Evolutionary conservation across 2,329 filamentous ascomycete species (phyloP).

Genomic region (Epichloe gansuensis): DNA sequence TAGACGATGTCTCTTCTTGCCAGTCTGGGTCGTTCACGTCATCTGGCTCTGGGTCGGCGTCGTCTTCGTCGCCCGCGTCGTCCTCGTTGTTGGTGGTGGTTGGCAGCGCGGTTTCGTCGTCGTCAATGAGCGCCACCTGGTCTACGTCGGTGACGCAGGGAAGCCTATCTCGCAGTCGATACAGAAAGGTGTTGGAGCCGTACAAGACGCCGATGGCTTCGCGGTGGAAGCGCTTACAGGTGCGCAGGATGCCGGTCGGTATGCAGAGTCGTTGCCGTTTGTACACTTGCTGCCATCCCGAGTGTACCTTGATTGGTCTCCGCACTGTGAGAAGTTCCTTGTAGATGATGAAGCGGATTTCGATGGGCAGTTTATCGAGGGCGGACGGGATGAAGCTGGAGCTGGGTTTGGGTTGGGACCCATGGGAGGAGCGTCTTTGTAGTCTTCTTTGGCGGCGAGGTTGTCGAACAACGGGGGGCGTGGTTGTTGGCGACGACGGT

Average conservation of each 20-base stretch:
- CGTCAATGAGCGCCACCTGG: slow-evolving; percentile 8
- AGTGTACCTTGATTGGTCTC: slow-evolving; percentile 20
- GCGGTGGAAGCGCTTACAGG: slow-evolving; percentile 19
- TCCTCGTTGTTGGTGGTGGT: slow-evolving; percentile 3
- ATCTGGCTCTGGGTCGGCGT: slow-evolving; percentile 6
- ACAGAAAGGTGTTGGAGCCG: slow-evolving; percentile 33
- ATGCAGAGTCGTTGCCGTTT: slow-evolving; percentile 18
- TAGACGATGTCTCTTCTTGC: slow-evolving; percentile 1
- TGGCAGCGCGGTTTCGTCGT: neutral
- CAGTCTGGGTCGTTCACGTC: slow-evolving; percentile 8
- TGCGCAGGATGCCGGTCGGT: slow-evolving; percentile 23
- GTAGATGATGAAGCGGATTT: slow-evolving; percentile 21
- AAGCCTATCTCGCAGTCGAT: slow-evolving; percentile 28
- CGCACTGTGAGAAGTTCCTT: slow-evolving; percentile 18
- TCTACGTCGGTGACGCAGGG: slow-evolving; percentile 10
- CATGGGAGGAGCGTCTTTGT: too few relatives aligned
- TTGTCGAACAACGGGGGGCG: neutral
- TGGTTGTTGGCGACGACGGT: neutral
- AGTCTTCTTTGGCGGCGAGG: neutral
- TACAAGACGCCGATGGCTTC: slow-evolving; percentile 32
- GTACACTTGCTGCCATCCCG: slow-evolving; percentile 22
- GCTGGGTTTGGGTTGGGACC: neutral
- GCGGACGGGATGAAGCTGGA: neutral
- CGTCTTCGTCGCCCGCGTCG: slow-evolving; percentile 2
- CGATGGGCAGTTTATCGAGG: slow-evolving; percentile 13